Evolutionary conservation across 2,329 filamentous ascomycete genomes (phyloP), one percentile per base, ranked within the genome.

Genomic region (Curvularia lunata): DNA sequence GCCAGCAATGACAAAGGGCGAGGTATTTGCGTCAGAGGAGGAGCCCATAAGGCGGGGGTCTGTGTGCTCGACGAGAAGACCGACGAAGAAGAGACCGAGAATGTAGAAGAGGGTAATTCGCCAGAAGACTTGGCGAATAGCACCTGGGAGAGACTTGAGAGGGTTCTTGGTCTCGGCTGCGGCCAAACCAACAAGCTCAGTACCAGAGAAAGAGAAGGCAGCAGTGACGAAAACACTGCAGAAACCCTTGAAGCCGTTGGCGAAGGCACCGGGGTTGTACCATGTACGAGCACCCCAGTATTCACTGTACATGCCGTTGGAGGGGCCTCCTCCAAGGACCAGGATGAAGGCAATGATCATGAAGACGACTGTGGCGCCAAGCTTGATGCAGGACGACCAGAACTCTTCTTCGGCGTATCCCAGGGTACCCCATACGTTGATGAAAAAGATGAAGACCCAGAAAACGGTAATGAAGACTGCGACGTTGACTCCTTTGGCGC

Each of bases 1-100:
- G 58, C 87, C 86, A 23, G 85, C 84, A 63, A 91, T 85, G 58
- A 91, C 88, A 67, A 90, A 90, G 0, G 88, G 89, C 0, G 85
- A 87, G 6, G 83, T 82, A 65, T 68, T 77, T 65, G 72, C 77
- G 65, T 67, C 71, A 62, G 65, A 69, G 52, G 64, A 73, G 7
- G 50, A 60, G 45, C 74, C 77, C 27, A 81, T 70, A 13, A 81
- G 74, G 48, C 63, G 54, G 0, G 50, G 2, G 40, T 75, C 63
- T 52, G 76, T 66, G 46, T 73, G 74, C 12, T 68, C 64, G 48
- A 81, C 74, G n/a, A 81, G 73, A 0, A 81, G 72, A 55, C 80
- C 80, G 37, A 82, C 71, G 30, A 82, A 75, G 54, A 77, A 71
- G 3, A 80, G 71, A 51, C 77, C 78, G 48, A 81, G 63, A 23